Base-by-base conservation (phyloP, 2,329 filamentous ascomycete genomes). In the Karstenula rhodostoma region DNA sequence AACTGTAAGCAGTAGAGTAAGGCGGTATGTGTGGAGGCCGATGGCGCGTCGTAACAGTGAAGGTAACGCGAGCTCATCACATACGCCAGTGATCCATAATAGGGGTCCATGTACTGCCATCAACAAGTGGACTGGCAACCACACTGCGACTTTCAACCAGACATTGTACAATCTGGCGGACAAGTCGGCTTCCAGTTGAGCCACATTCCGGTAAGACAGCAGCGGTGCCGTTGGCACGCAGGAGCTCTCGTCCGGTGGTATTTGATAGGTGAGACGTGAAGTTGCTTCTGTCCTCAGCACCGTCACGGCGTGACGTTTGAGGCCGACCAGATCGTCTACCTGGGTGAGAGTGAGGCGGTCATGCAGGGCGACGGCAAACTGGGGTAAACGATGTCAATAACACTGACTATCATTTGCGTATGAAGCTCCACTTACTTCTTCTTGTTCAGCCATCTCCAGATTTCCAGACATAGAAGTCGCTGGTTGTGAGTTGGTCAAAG, bases 321-420 rank as follows among this genome's bases (percentile, higher is more conserved):
- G 17, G 23, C 33, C 17, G 48, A 22, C 23, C 32, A 37, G 48
- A 8, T 17, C n/a, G 9, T 22, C 32, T 37, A 9, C 19, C 19
- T 23, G 19, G 37, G 32, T 51, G 48, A 51, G 48, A 51, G 32
- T 51, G 48, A 51, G 48, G 48, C 48, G 48, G 23, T 25, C 32
- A 3, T 37, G n/a, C 48, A 51, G 22, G 17, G 9, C 29, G 9
- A 25, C 12, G 32, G 19, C 15, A 13, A 29, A 15, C 25, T 49
- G 47, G 29, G 15, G 15, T 40, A 49, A 15, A 15, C n/a, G 47
- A 49, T 49, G 47, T 32, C 15, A 49, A 27, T 17, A 10, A 49
- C 32, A 32, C 13, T 33, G 5, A 6, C 25, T 8, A 32, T n/a
- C 19, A 6, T 23, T 3, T 13, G 22, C 4, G 29, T 6, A 5